Evolutionary conservation across 768 basidiomycete genomes (phyloP), one percentile per base, ranked within the genome.

Genomic region (Panellus pusillus): DNA sequence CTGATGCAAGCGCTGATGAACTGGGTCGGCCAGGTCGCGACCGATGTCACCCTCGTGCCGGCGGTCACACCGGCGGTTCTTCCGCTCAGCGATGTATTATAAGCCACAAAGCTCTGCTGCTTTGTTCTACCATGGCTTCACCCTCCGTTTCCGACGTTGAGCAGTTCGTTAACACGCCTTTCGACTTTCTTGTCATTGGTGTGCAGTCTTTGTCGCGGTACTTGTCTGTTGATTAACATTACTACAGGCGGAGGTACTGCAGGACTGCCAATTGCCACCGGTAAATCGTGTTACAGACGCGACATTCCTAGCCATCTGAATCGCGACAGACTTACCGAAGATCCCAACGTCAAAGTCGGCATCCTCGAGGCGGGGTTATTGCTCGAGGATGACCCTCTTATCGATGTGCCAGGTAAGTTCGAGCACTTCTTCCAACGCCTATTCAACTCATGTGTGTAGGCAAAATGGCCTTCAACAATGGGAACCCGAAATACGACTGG

Each of bases 321-420:
- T 41, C 6, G n/a, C 28, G 9, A 13, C 32, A 55, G 53, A 39
- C 47, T 49, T 31, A 37, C 53, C 27, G 47, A 44, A 31, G 19
- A 55, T 38, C 28, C 53, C 2, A 31, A 24, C 18, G 13, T 49
- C 36, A 44, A 49, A 39, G 54, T 55, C 17, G 47, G 42, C 11
- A 45, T 55, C 37, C 41, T 55, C 12, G 54, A 55, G 27, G 54
- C 54, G 15, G 54, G 54, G n/a, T 15, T 44, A 3, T 31, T 55
- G 13, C 27, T 37, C 13, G 42, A 44, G 3, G 45, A 49, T 44
- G 54, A 55, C 36, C 14, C 28, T 13, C 8, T 55, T 1, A 55
- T 55, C 28, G 47, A 55, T 27, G n/a, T 44, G 20, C 54, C 54
- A 17, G 18, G 50, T 51, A 18, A 7, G 40, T 38, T 9, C 20